Conservation (phyloP, 148 eudicot species). For the Vaccinium myrtillus region DNA sequence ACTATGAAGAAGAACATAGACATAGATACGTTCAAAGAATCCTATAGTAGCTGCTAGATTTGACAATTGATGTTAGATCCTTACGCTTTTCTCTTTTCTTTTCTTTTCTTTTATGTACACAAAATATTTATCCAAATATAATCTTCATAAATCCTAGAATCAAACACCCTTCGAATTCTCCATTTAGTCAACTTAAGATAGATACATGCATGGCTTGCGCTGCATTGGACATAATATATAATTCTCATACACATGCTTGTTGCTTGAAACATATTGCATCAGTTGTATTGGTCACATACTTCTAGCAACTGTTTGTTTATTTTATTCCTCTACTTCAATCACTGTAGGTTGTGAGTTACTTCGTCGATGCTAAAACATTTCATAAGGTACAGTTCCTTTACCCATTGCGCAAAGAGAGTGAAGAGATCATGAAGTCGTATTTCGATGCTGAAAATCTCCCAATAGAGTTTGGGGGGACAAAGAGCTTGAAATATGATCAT, state of each 20-base stretch:
- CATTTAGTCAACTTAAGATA: not conserved
- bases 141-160: not conserved
- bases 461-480: constrained; percentile 78
- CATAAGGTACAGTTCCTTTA: constrained; percentile 67
- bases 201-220: not conserved
- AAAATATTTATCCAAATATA: not conserved
- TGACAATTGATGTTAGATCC: not conserved
- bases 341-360: constrained; percentile 61
- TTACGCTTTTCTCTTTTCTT: not conserved
- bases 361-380: constrained; percentile 60
- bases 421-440: constrained; percentile 67
- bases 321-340: not conserved
- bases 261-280: not conserved
- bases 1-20: not conserved
- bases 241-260: not conserved
- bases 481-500: constrained; percentile 74
- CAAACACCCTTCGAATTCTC: not conserved
- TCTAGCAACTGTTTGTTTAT: not conserved
- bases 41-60: not conserved
- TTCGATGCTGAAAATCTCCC: constrained; percentile 84
- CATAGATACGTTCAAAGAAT: not conserved
- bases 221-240: not conserved
- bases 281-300: not conserved
- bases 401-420: constrained; percentile 64
- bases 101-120: not conserved